These are phyloP conservation scores for Sporothrix variecibatus DNA, from an alignment of 2,329 filamentous ascomycete genomes.

Conservation along the genomic window DNA sequence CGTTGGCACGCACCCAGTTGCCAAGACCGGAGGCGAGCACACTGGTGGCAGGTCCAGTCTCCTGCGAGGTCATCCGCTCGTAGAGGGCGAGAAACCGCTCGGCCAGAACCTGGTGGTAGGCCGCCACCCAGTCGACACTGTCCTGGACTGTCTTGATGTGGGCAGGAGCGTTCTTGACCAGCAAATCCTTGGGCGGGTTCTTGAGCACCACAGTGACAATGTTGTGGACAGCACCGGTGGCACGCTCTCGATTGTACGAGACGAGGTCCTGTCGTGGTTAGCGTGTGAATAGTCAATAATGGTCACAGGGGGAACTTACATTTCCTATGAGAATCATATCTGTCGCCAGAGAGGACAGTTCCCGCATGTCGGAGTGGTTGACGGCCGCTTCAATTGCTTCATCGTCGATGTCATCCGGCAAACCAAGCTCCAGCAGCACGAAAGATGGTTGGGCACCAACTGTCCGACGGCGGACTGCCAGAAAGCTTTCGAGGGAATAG, in stretches of 20 bases:
- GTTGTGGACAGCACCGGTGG: slow-evolving; percentile 37
- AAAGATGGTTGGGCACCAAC: slow-evolving; percentile 35
- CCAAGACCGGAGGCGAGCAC: slow-evolving; percentile 31
- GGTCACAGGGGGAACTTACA: slow-evolving; percentile 22
- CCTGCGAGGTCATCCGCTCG: not conserved
- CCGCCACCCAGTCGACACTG: slow-evolving; percentile 28
- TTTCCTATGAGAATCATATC: slow-evolving; percentile 37
- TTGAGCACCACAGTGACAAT: slow-evolving; percentile 37
- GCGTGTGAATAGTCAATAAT: not conserved
- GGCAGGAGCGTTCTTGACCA: not conserved
- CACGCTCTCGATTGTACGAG: slow-evolving; percentile 38
- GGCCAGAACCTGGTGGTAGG: slow-evolving; percentile 23
- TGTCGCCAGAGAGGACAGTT: slow-evolving; percentile 31
- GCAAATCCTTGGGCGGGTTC: not conserved
- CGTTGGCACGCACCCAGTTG: slow-evolving; percentile 33
- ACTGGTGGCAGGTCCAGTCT: slow-evolving; percentile 15
- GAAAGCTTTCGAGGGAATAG: slow-evolving; percentile 33
- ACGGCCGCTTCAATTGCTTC: slow-evolving; percentile 32
- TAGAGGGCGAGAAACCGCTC: slow-evolving; percentile 30
- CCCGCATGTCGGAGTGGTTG: slow-evolving; percentile 31
- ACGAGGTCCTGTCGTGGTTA: slow-evolving; percentile 33
- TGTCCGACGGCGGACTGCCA: slow-evolving; percentile 34
- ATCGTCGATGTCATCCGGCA: slow-evolving; percentile 21
- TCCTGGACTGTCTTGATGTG: slow-evolving; percentile 25
- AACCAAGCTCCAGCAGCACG: slow-evolving; percentile 32